A percentile compares a stretch with the other conserved stretches of the same genome.
Evolutionary conservation across 129 eudicot genomes (phyloP).

Genomic region (Lactuca sativa): DNA sequence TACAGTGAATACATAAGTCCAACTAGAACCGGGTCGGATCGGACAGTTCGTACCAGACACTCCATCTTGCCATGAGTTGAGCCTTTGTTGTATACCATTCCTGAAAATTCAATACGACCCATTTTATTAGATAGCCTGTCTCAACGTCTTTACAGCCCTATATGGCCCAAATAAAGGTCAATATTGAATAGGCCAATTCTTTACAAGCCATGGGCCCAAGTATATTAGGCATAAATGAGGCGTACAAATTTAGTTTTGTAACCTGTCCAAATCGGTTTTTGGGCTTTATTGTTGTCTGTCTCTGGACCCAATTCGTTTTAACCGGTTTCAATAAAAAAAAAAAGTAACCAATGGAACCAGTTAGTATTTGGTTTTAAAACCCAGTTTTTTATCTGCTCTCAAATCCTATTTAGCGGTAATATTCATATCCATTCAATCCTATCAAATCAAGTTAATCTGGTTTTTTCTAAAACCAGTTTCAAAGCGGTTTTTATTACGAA

Average conservation of each 20-base stretch:
- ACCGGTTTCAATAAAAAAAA: background rate
- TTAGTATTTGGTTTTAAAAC: no score
- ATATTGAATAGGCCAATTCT: background rate
- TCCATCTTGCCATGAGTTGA: constrained; percentile 77
- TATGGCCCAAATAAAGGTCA: background rate
- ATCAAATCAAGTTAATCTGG: no score
- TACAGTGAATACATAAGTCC: constrained; percentile 49
- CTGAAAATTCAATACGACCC: constrained; percentile 14
- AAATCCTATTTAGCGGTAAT: no score
- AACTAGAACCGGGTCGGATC: constrained; percentile 51
- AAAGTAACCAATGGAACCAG: no score
- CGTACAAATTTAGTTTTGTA: no score
- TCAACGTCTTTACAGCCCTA: background rate
- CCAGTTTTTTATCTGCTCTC: no score
- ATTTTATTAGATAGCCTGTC: constrained; percentile 1
- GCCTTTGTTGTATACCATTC: constrained; percentile 65
- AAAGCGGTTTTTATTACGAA: no score
- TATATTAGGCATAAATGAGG: background rate
- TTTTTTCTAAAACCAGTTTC: no score
- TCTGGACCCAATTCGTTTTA: background rate
- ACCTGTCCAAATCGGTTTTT: background rate
- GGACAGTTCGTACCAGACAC: constrained; percentile 68
- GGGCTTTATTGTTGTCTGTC: background rate
- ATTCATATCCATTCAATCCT: no score
- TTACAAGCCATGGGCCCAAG: constrained; percentile 9